A percentile compares a stretch with the other conserved stretches of the same genome.
phyloP scores from a whole-genome alignment of 1,139 yeast species.

The Taphrina communis region DNA sequence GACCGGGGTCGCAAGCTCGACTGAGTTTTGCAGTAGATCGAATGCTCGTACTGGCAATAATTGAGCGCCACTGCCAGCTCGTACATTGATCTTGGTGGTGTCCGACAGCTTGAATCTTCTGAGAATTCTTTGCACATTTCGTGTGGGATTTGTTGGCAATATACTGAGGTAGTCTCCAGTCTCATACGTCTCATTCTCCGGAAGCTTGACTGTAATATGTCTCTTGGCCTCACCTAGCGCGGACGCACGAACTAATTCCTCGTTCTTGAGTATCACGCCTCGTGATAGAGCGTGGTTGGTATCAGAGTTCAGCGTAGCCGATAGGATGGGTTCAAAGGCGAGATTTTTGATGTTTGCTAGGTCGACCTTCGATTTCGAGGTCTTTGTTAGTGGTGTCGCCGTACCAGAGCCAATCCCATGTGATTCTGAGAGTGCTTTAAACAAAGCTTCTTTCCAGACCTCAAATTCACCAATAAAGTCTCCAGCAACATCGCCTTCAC shows the following conservation, averaged over 20 bases:
- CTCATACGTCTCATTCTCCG: conserved; percentile 28
- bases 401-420: conserved; percentile 12
- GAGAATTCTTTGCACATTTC: conserved; percentile 30
- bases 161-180: conserved; percentile 40
- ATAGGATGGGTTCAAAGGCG: conserved; percentile 27
- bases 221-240: conserved; percentile 32
- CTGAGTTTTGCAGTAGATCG: conserved; percentile 28
- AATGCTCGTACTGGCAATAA: conserved; percentile 28
- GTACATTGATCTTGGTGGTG: conserved; percentile 32
- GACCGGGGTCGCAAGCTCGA: conserved; percentile 36
- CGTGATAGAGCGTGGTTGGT: conserved; percentile 12
- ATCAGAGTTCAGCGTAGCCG: conserved; percentile 22
- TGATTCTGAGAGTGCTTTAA: conserved; percentile 4
- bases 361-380: conserved; percentile 2
- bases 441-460: conserved; percentile 38
- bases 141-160: conserved; percentile 38
- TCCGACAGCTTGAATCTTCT: conserved; percentile 35
- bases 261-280: conserved; percentile 16
- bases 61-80: conserved; percentile 17
- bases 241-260: conserved; percentile 23
- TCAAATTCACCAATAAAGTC: conserved; percentile 40
- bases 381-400: not conserved
- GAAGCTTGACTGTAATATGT: conserved; percentile 36
- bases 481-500: conserved; percentile 41
- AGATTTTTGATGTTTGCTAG: conserved; percentile 28